phyloP scores from a whole-genome alignment of 2,329 filamentous ascomycete species.

The Neurospora sp. region DNA sequence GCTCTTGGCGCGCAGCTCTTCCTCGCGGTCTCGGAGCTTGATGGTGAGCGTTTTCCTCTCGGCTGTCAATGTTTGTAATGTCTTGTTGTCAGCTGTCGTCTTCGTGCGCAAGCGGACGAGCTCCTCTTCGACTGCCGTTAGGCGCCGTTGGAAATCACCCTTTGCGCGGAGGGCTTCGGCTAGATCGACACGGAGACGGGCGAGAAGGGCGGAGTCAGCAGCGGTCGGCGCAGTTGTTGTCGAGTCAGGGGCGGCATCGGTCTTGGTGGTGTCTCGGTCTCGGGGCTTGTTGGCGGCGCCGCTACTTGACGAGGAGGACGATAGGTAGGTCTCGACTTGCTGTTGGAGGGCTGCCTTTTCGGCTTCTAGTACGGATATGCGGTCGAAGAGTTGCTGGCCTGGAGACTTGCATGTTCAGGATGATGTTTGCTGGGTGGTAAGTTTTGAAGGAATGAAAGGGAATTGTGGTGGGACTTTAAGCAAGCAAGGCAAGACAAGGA shows the following conservation, averaged over 20 bases:
- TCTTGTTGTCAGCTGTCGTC: constrained; percentile 47
- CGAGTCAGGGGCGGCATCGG: background rate
- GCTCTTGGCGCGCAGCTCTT: constrained; percentile 75
- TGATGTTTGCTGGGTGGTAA: constrained; percentile 1
- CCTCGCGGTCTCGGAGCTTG: constrained; percentile 68
- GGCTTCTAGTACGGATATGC: constrained; percentile 52
- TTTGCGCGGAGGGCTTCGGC: constrained; percentile 68
- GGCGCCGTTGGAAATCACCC: constrained; percentile 52
- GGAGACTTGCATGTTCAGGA: constrained; percentile 1
- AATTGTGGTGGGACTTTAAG: background rate
- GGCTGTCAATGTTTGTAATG: constrained; percentile 50
- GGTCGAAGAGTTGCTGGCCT: constrained; percentile 59
- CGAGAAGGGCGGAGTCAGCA: constrained; percentile 24
- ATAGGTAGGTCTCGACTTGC: constrained; percentile 14
- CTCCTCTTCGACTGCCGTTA: constrained; percentile 54
- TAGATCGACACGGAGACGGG: constrained; percentile 58
- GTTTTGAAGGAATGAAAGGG: constrained; percentile 1
- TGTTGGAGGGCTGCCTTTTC: constrained; percentile 34
- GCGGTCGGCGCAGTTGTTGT: constrained; percentile 3
- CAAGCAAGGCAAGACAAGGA: background rate
- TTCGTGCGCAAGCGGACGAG: constrained; percentile 48
- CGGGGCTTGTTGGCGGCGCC: constrained; percentile 17
- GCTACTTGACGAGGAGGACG: constrained; percentile 18
- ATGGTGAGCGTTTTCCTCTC: constrained; percentile 53
- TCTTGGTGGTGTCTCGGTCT: constrained; percentile 7